phyloP scores from a whole-genome alignment of 306 rosid species.

The Prosopis cineraria region DNA sequence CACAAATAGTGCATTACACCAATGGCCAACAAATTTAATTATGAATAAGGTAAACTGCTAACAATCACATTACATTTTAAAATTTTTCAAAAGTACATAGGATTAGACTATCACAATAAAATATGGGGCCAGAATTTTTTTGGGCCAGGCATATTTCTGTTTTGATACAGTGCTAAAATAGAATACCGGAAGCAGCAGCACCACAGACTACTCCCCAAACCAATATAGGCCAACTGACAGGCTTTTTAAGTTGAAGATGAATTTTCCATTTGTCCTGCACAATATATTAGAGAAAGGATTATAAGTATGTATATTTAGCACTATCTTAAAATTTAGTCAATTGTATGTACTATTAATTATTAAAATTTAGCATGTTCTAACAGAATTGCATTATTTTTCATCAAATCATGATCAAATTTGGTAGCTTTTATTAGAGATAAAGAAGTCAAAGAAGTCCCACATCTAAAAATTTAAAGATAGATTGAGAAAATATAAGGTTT shows the following conservation, averaged over 20 bases:
- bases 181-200: conserved; percentile 95
- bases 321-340: neutral
- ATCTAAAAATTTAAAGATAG: too few relatives aligned
- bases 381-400: neutral
- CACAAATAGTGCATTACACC: neutral
- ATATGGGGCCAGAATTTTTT: neutral
- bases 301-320: conserved; percentile 1
- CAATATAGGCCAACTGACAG: conserved; percentile 97
- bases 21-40: neutral
- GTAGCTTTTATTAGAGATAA: too few relatives aligned
- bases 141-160: neutral
- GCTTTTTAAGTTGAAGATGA: conserved; percentile 93
- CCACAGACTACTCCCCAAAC: conserved; percentile 97
- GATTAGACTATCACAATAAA: neutral
- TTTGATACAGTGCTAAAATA: conserved; percentile 7
- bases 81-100: neutral
- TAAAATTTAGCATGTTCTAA: neutral
- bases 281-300: conserved; percentile 31
- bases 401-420: neutral
- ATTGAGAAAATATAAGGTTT: too few relatives aligned
- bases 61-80: neutral
- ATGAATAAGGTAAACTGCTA: neutral
- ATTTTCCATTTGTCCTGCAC: conserved; percentile 94
- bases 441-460: too few relatives aligned
- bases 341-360: neutral